Evolutionary conservation across 139 green algal genomes (phyloP), one percentile per base, ranked within the genome.

Genomic region (Micromonas pusilla): DNA sequence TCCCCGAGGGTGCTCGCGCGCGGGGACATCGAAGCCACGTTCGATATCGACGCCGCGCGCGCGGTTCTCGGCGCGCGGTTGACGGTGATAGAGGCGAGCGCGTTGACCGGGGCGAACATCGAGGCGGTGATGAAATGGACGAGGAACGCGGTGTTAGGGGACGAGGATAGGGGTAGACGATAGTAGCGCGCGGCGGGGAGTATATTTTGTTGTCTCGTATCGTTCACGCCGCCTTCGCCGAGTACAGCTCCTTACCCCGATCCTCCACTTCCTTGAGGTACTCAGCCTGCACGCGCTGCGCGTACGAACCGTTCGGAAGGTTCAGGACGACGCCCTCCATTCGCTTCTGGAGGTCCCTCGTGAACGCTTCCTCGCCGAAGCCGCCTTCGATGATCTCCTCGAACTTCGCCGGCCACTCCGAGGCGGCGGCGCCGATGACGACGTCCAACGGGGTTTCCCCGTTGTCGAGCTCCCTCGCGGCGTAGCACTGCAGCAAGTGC

Each of bases 401-500:
- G 23, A 78, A 53, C 33, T 60, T 33, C 72, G 39, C 28, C n/a
- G 72, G n/a, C 72, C 72, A 78, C 6, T 80, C 75, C 1, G 54
- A n/a, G 38, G 25, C 54, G 1, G 75, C 25, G 20, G 60, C 28
- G 19, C 33, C 54, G 38, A 77, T 57, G 19, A 88, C 79, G 73
- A 84, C 5, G 66, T 86, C 86, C 21, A 90, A 63, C 1, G 76
- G 70, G 0, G 76, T 80, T 53, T 86, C 78, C 26, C 84, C 54
- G 30, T 31, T 82, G 38, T 81, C 65, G 3, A 97, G 83, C 77
- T 89, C 78, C 54, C 76, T 75, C 1, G 81, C 89, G 3, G 93
- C 93, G 74, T 96, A 97, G 54, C 95, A 79, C 86, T 97, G 93
- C 77, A 97, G 84, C 52, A 96, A 83, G 77, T 89, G 88, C 73